Percentiles rank a stretch among this genome's conserved stretches.
These are phyloP conservation scores for Crucihimalaya himalaica DNA, from an alignment of 345 rosid species.

Conservation along the genomic window DNA sequence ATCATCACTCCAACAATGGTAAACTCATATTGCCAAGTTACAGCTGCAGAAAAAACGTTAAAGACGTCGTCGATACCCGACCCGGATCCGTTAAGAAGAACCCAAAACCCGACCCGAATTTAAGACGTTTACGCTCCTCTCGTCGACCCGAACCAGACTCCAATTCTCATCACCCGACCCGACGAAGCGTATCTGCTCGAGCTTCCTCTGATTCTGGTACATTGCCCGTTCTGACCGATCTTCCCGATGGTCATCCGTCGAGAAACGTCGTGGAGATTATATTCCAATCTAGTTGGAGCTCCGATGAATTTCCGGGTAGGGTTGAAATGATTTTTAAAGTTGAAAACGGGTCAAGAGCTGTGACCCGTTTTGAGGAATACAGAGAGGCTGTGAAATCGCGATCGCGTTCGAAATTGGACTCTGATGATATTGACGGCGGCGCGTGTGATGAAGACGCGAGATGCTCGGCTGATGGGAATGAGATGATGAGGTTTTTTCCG, in stretches of 20 bases:
- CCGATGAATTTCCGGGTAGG: conserved; percentile 69
- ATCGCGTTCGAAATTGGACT: conserved; percentile 36
- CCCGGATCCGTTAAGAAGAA: conserved; percentile 31
- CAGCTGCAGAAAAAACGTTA: conserved; percentile 68
- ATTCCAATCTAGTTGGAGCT: conserved; percentile 92
- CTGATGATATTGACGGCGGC: conserved; percentile 9
- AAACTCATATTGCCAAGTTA: conserved; percentile 55
- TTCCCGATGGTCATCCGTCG: conserved; percentile 84
- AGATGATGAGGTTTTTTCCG: conserved; percentile 89
- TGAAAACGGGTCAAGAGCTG: conserved; percentile 72
- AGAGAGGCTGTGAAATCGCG: conserved; percentile 72
- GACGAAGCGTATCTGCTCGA: conserved; percentile 37
- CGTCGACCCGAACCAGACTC: conserved; percentile 41
- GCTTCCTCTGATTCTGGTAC: conserved; percentile 45
- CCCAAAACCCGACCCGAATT: conserved; percentile 33
- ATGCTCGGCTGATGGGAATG: conserved; percentile 94
- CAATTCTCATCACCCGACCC: conserved; percentile 39
- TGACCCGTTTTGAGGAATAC: conserved; percentile 85
- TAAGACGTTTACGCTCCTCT: conserved; percentile 26
- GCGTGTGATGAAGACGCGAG: conserved; percentile 74
- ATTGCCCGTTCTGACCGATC: conserved; percentile 69
- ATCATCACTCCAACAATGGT: conserved; percentile 49
- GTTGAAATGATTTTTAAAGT: conserved; percentile 92
- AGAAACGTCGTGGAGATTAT: conserved; percentile 94
- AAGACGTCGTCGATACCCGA: conserved; percentile 66